Evolutionary conservation across 176 grass and related monocot species (phyloP).

Genomic region (Eremochloa ophiuroides): DNA sequence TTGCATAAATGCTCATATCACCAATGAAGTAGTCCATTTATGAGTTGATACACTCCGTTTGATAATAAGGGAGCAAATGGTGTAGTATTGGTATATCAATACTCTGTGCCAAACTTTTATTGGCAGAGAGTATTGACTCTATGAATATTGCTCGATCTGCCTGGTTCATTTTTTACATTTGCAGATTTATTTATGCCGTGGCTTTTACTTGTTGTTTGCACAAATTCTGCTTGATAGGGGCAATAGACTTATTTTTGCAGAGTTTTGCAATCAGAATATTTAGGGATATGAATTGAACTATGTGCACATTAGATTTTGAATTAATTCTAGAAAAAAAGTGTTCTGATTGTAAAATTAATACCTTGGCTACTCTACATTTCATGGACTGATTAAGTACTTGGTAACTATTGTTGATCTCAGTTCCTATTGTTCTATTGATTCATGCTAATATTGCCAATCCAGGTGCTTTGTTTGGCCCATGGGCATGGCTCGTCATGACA

Average conservation of each 20-base stretch:
- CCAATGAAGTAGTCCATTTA: not conserved
- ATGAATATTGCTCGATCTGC: not conserved
- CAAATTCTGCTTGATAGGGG: not conserved
- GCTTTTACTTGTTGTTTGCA: not conserved
- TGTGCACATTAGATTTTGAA: not conserved
- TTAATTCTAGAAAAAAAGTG: not conserved
- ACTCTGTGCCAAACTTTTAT: not conserved
- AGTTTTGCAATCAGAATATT: not conserved
- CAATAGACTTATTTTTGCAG: not conserved
- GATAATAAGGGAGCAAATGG: not conserved
- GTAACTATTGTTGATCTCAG: not conserved
- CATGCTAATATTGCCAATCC: slow-evolving; percentile 2
- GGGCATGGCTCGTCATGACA: slow-evolving; percentile 66
- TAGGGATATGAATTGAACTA: not conserved
- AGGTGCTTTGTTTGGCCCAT: slow-evolving; percentile 77
- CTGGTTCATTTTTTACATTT: slow-evolving; percentile 10
- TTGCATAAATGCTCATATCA: slow-evolving; percentile 15
- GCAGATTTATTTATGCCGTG: not conserved
- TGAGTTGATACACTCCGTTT: not conserved
- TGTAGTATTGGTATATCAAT: not conserved
- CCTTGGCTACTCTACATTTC: not conserved
- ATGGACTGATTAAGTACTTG: not conserved
- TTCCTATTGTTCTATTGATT: not conserved
- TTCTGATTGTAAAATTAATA: not conserved
- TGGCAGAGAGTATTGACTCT: not conserved